Percentiles rank a stretch among this genome's conserved stretches.
These are phyloP conservation scores for Aspergillus floridensis DNA, from an alignment of 2,329 filamentous ascomycete genomes.

Conservation along the genomic window DNA sequence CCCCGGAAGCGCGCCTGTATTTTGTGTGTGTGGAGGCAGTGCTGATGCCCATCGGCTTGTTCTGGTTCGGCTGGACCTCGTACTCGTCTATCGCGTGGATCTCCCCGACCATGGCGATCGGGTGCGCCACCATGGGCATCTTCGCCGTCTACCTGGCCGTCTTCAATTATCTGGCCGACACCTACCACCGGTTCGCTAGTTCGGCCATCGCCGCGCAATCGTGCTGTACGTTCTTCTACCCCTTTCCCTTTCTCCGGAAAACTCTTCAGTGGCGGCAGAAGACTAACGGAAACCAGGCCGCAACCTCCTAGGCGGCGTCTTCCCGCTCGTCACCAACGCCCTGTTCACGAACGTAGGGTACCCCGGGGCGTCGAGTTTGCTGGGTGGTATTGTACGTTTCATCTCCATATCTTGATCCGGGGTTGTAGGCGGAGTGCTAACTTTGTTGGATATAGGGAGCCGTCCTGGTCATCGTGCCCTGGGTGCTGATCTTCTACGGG, in stretches of 20 bases:
- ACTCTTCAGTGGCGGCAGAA: no score
- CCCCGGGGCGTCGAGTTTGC: slow-evolving; percentile 66
- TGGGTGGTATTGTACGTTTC: slow-evolving; percentile 66
- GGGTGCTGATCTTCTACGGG: slow-evolving; percentile 78
- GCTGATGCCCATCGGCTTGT: slow-evolving; percentile 74
- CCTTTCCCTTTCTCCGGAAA: no score
- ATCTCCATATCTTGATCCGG: neutral
- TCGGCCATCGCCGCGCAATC: slow-evolving; percentile 83
- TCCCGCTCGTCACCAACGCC: slow-evolving; percentile 71
- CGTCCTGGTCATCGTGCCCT: slow-evolving; percentile 75
- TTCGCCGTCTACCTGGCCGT: slow-evolving; percentile 82
- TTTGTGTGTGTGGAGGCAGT: slow-evolving; percentile 75
- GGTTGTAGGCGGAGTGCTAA: slow-evolving; percentile 8
- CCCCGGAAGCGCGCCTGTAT: slow-evolving; percentile 77
- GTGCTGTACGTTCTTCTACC: slow-evolving; percentile 55
- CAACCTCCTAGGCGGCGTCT: slow-evolving; percentile 77
- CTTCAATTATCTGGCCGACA: slow-evolving; percentile 90
- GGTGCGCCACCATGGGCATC: slow-evolving; percentile 78
- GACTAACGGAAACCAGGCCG: slow-evolving; percentile 42
- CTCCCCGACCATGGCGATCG: slow-evolving; percentile 66
- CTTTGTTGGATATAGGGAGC: slow-evolving; percentile 38
- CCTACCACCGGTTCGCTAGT: slow-evolving; percentile 79
- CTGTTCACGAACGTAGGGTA: slow-evolving; percentile 74
- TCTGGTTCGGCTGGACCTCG: slow-evolving; percentile 75
- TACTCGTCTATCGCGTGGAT: slow-evolving; percentile 66